These are phyloP conservation scores for Phlebopus sp. DNA, from an alignment of 1,284 basidiomycete genomes.

Conservation along the genomic window DNA sequence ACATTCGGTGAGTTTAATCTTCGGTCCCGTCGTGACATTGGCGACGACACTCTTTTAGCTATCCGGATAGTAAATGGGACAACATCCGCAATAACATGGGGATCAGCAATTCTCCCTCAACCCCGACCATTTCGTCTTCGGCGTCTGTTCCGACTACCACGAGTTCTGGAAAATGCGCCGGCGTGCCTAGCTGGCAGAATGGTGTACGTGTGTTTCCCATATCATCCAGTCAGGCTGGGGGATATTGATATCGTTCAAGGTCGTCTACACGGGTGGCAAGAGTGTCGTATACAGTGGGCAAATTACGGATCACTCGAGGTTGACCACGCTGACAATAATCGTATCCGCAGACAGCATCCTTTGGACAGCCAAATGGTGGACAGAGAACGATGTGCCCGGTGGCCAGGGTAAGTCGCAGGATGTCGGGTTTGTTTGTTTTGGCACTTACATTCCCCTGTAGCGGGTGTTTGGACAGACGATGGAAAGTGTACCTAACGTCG, in stretches of 20 bases:
- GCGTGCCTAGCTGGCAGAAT: slow-evolving; percentile 52
- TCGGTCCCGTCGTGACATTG: background rate
- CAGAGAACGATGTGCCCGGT: slow-evolving; percentile 44
- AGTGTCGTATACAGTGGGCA: slow-evolving; percentile 47
- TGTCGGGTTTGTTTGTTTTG: too few species aligned
- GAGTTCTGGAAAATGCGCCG: slow-evolving; percentile 40
- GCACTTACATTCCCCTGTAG: too few species aligned
- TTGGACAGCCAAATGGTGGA: slow-evolving; percentile 62
- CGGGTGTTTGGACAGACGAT: slow-evolving; percentile 40
- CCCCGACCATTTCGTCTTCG: slow-evolving; percentile 23
- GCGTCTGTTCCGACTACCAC: slow-evolving; percentile 19
- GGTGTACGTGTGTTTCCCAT: slow-evolving; percentile 25
- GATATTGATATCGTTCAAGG: slow-evolving; percentile 19
- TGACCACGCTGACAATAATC: background rate
- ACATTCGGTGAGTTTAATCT: slow-evolving; percentile 47
- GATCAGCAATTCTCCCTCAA: too few species aligned
- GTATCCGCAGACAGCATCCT: slow-evolving; percentile 36
- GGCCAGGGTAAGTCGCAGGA: slow-evolving; percentile 27
- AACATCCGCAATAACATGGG: slow-evolving; percentile 67
- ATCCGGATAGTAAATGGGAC: slow-evolving; percentile 65
- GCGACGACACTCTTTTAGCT: slow-evolving; percentile 35
- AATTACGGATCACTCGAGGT: background rate
- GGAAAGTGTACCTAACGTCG: slow-evolving; percentile 19
- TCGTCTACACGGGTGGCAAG: slow-evolving; percentile 48
- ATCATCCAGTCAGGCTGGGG: background rate